phyloP scores from a whole-genome alignment of 768 basidiomycete genomes.

The Phaffia tasmanica region DNA sequence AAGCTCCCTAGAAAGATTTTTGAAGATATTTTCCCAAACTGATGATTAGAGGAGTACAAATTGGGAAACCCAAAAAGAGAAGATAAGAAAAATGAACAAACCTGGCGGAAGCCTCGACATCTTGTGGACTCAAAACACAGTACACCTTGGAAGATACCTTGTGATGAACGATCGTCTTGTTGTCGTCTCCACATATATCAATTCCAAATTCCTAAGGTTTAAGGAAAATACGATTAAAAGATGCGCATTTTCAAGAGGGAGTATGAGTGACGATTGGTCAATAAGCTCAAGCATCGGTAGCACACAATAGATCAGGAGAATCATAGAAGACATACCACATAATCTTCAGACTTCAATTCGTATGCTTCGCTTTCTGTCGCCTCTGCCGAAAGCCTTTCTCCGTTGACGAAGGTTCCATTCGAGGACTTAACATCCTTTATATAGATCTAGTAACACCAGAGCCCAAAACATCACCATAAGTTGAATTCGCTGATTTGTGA shows the following conservation, averaged over 20 bases:
- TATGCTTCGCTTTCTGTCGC: conserved; percentile 83
- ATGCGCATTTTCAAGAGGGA: not conserved
- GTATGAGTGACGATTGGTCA: not conserved
- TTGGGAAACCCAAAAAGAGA: not conserved
- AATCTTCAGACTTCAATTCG: conserved; percentile 88
- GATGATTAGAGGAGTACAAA: too few relatives aligned
- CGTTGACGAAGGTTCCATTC: conserved; percentile 97
- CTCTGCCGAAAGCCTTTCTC: conserved; percentile 79
- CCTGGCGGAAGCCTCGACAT: conserved; percentile 43
- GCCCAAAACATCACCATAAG: not conserved
- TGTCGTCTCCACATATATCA: conserved; percentile 97
- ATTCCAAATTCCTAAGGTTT: conserved; percentile 87
- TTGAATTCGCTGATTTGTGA: not conserved
- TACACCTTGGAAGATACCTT: conserved; percentile 93
- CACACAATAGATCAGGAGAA: not conserved
- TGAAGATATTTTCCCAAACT: not conserved
- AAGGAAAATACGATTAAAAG: not conserved
- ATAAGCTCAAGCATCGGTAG: not conserved
- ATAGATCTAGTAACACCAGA: conserved; percentile 53
- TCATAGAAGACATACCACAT: conserved; percentile 57
- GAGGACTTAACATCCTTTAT: conserved; percentile 98
- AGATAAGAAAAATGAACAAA: conserved; percentile 14
- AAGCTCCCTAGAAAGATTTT: conserved; percentile 3
- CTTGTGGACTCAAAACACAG: conserved; percentile 76
- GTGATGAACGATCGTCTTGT: conserved; percentile 94